These are phyloP conservation scores for Scheffersomyces parashehatae DNA, from an alignment of 1,139 yeast species.

Conservation along the genomic window DNA sequence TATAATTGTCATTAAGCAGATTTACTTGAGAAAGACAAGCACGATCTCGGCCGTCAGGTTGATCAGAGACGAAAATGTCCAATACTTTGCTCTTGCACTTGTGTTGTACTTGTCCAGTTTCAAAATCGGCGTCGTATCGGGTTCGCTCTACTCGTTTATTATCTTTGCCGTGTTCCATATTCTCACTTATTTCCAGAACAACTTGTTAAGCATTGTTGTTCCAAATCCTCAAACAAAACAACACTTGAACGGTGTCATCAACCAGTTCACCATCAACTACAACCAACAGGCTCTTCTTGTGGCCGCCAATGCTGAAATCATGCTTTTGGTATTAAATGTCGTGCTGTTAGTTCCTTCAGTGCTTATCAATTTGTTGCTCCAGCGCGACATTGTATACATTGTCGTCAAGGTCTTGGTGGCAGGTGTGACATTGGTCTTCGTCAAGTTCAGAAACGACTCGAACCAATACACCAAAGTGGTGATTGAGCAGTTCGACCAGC, in stretches of 20 bases:
- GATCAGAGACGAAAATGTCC: slow-evolving; percentile 51
- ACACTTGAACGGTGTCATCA: slow-evolving; percentile 22
- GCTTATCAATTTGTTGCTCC: slow-evolving; percentile 13
- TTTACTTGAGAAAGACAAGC: slow-evolving; percentile 31
- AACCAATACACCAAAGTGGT: slow-evolving; percentile 44
- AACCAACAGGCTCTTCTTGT: slow-evolving; percentile 48
- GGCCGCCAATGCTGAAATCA: slow-evolving; percentile 50
- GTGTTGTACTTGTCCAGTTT: slow-evolving; percentile 34
- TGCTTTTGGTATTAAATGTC: slow-evolving; percentile 25
- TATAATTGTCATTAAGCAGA: slow-evolving; percentile 48
- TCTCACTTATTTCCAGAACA: slow-evolving; percentile 47
- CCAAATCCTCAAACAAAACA: slow-evolving; percentile 13
- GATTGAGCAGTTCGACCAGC: slow-evolving; percentile 39
- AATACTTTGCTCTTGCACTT: slow-evolving; percentile 46
- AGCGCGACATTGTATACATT: slow-evolving; percentile 16
- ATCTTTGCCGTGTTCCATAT: slow-evolving; percentile 62
- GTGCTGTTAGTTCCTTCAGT: slow-evolving; percentile 24
- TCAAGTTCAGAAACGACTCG: slow-evolving; percentile 46
- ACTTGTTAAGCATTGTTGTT: slow-evolving; percentile 13
- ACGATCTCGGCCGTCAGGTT: slow-evolving; percentile 18
- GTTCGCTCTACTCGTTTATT: slow-evolving; percentile 52
- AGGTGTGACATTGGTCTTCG: slow-evolving; percentile 36
- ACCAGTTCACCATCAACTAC: slow-evolving; percentile 36
- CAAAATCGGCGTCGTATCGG: slow-evolving; percentile 31
- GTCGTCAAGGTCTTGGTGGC: slow-evolving; percentile 22